These are phyloP conservation scores for Phytophthora parvispora DNA, from an alignment of 352 stramenopile species.

Conservation along the genomic window DNA sequence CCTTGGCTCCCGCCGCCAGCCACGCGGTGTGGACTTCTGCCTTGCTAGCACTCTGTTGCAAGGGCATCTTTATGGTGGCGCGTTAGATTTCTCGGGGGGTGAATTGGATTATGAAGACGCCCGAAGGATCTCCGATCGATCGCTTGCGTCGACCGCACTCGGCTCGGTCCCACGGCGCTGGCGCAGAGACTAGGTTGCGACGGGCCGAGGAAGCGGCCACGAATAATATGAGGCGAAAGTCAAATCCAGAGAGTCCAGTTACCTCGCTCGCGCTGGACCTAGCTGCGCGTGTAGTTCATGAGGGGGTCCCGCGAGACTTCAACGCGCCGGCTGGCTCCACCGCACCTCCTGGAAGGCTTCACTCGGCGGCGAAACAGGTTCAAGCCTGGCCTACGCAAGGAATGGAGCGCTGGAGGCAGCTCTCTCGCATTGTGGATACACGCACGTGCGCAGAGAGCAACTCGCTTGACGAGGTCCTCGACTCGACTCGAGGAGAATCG, in stretches of 20 bases:
- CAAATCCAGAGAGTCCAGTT: neutral
- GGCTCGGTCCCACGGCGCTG: neutral
- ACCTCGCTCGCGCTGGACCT: neutral
- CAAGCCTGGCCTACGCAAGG: too few species aligned
- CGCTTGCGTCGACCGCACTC: neutral
- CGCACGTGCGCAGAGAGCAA: too few species aligned
- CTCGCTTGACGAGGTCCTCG: too few species aligned
- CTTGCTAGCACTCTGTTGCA: neutral
- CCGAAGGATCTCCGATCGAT: neutral
- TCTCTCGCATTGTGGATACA: too few species aligned
- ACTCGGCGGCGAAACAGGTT: too few species aligned
- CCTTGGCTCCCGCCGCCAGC: conserved; percentile 18
- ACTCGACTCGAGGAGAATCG: too few species aligned
- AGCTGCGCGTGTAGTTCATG: neutral
- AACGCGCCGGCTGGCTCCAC: too few species aligned
- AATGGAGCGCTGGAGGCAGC: too few species aligned
- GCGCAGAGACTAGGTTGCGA: neutral
- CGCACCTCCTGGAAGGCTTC: too few species aligned
- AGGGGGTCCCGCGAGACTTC: neutral
- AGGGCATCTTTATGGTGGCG: neutral
- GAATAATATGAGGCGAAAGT: neutral
- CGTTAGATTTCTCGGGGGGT: neutral
- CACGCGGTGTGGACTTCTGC: conserved; percentile 23
- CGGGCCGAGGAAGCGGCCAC: neutral
- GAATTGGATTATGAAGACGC: neutral